Base-by-base conservation (phyloP, 805 yeast genomes). In the Dipodascus albidus region DNA sequence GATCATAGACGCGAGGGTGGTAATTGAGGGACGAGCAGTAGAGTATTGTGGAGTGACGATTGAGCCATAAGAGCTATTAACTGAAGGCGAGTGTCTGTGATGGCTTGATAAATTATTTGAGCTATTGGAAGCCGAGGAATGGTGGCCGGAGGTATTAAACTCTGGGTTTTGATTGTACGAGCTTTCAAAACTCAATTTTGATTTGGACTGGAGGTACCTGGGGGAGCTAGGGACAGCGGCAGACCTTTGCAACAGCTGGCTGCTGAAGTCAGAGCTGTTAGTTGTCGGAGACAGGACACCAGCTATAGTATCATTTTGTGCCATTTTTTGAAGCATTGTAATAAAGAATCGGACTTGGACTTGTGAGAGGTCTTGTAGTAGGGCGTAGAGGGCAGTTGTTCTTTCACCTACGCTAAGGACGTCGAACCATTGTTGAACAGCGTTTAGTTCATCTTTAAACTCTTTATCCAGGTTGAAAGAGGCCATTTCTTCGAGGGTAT, bases 371-470 rank as follows among this genome's bases (percentile, higher is more conserved):
- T 66, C 70, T 52, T 67, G 67, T 20, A 68, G 59, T 41, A 72
- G 62, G 9, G 74, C 59, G 50, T 65, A 60, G 50, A 71, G 57
- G 8, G 74, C 64, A 27, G 72, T 67, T 4, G 70, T 62, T 38
- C 73, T 68, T 57, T 72, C 75, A 23, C 63, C 63, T 33, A 64
- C 64, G 49, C 63, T 59, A 31, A 72, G 64, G 33, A 64, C 63
- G 42, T 67, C 64, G 58, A 69, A 72, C 76, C 76, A 72, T 51
- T 64, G 62, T 57, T 68, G 74, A 54, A 71, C 62, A 33, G 69
- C 65, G 48, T 56, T 53, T 24, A 70, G 62, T 56, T 70, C 72
- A 24, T 65, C 64, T 49, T 62, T 62, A 59, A 68, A 68, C 52
- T 61, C 57, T 48, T 54, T 55, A 53, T 65, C 68, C 48, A 64